Percentiles rank a stretch among this genome's conserved stretches.
These are phyloP conservation scores for Aureobasidium sp. DNA, from an alignment of 2,329 filamentous ascomycete genomes.

Conservation along the genomic window DNA sequence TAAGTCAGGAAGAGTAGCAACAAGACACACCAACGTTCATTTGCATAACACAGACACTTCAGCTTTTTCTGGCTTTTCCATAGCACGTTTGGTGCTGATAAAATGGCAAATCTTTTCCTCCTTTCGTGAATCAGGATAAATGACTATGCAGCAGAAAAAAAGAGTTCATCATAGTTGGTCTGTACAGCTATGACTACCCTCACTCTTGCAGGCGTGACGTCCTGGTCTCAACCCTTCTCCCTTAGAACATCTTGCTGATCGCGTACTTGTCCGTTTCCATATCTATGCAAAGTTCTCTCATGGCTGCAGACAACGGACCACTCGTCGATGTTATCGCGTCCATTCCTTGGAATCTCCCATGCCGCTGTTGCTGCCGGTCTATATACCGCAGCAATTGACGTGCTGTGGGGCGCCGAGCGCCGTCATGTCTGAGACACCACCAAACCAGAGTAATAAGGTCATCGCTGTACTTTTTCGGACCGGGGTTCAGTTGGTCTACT, in stretches of 20 bases:
- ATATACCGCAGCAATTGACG: not conserved
- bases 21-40: not conserved
- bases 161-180: not conserved
- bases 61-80: not conserved
- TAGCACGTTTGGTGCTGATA: not conserved
- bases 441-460: not conserved
- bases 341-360: not conserved
- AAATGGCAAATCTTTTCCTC: too few species aligned
- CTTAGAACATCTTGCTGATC: not conserved
- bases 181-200: not conserved
- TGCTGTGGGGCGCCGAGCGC: not conserved
- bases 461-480: not conserved
- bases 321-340: not conserved
- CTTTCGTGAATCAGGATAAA: too few species aligned
- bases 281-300: not conserved
- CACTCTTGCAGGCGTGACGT: not conserved
- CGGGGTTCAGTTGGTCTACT: not conserved
- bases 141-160: not conserved
- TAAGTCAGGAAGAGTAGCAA: not conserved
- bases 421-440: not conserved
- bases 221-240: not conserved
- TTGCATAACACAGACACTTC: not conserved
- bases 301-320: not conserved
- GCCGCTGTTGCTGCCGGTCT: too few species aligned
- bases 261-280: not conserved